phyloP scores from a whole-genome alignment of 179 eudicot species.

The Silene noctiflora region DNA sequence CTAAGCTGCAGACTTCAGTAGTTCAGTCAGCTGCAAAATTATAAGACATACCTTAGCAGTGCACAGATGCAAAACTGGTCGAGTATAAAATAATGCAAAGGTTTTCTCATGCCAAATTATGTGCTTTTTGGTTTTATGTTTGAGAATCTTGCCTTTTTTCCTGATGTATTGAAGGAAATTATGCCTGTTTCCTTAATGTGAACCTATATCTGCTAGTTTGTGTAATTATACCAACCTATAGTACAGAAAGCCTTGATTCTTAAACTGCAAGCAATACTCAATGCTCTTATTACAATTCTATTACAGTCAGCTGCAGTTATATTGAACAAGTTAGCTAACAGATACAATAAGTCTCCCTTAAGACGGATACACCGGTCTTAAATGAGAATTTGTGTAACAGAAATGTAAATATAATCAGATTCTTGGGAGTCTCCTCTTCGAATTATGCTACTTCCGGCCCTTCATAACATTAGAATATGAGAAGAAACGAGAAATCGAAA shows the following conservation, averaged over 20 bases:
- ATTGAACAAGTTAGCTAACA: too few species aligned
- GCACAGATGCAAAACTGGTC: background rate
- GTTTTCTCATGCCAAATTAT: background rate
- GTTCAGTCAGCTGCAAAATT: slow-evolving; percentile 19
- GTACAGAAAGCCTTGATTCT: background rate
- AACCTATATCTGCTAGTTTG: too few species aligned
- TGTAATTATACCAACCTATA: background rate
- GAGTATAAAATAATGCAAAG: background rate
- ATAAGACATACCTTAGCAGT: background rate
- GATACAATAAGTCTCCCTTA: too few species aligned
- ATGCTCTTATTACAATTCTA: background rate
- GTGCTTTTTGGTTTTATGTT: background rate
- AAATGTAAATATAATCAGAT: background rate
- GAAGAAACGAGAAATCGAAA: too few species aligned
- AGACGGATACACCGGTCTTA: too few species aligned
- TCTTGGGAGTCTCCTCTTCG: too few species aligned
- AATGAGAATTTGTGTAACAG: background rate
- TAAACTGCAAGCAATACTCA: background rate
- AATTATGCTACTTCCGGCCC: too few species aligned
- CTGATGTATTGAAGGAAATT: too few species aligned
- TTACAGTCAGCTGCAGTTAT: background rate
- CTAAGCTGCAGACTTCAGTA: background rate
- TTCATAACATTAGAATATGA: too few species aligned
- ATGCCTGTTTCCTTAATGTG: too few species aligned
- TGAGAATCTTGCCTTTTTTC: too few species aligned